Evolutionary conservation across 352 stramenopile genomes (phyloP).

Genomic region (Phytophthora constricta): DNA sequence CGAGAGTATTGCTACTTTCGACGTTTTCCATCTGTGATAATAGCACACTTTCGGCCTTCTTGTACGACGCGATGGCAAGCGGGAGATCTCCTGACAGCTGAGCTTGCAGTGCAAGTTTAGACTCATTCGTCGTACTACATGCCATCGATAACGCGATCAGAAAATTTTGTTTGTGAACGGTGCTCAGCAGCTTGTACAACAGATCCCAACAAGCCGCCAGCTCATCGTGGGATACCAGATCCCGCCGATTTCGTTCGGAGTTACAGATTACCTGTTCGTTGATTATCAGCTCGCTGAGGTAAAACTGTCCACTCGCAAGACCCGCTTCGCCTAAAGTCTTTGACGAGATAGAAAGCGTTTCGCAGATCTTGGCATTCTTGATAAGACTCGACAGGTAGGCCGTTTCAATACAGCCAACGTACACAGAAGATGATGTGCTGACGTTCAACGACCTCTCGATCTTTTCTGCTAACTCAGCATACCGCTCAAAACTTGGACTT

Average conservation of each 20-base stretch:
- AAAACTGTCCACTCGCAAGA: constrained; percentile 62
- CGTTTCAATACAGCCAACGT: constrained; percentile 47
- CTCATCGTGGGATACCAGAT: constrained; percentile 23
- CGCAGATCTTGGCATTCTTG: constrained; percentile 36
- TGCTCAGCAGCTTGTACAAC: constrained; percentile 74
- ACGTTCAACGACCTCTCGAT: constrained; percentile 31
- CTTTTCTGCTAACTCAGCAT: constrained; percentile 17
- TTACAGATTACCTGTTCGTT: constrained; percentile 69
- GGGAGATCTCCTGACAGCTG: constrained; percentile 74
- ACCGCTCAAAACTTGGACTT: constrained; percentile 42
- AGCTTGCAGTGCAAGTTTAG: constrained; percentile 63
- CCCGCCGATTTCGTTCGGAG: constrained; percentile 9
- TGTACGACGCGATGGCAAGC: constrained; percentile 74
- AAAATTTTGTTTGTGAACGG: constrained; percentile 72
- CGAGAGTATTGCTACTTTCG: constrained; percentile 32
- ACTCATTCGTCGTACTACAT: constrained; percentile 62
- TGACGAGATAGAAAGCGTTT: constrained; percentile 45
- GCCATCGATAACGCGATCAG: constrained; percentile 60
- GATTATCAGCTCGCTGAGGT: constrained; percentile 66
- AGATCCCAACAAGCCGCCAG: constrained; percentile 64
- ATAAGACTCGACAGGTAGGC: constrained; percentile 57
- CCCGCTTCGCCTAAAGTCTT: constrained; percentile 57
- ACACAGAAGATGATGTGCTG: constrained; percentile 38
- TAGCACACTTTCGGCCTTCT: constrained; percentile 64
- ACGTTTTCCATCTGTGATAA: constrained; percentile 48